Evolutionary conservation across 768 basidiomycete genomes (phyloP), one percentile per base, ranked within the genome.

Genomic region (Suillus luteus): DNA sequence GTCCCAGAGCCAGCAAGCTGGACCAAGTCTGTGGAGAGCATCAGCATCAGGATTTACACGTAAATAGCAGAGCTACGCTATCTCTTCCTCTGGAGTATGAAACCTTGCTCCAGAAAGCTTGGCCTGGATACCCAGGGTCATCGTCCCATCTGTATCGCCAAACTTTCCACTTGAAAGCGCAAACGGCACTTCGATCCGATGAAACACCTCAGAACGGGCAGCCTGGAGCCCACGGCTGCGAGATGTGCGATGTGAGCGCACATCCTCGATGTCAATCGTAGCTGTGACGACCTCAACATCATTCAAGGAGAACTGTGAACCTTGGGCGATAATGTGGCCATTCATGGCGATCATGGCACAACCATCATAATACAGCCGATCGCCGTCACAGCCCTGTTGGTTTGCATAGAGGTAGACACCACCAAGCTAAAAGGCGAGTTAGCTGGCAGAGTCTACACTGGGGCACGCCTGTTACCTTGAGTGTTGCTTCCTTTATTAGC

Each of bases 1-100:
- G 73, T 99, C 97, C 97, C 97, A 99, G n/a, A 99, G 82, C 97
- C 97, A 99, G 72, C 97, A 99, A 17, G 96, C 97, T 8, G 97
- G 97, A 5, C 97, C 97, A 2, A 99, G 80, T 2, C 96, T 98
- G 66, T 33, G 6, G 49, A 33, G 31, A 59, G 22, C n/a, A 55
- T 64, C 22, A 68, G 9, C 37, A 40, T 10, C 22, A 17, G 15
- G 14, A 24, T 40, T 38, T 38, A 9, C 22, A 4, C 22, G 17
- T 15, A 15, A 40, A 3, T 40, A 38, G 49, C 63, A 51, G 10
- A 83, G 93, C 69, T 71, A 97, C 97, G 97, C 96, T 63, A 99
- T 97, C 77, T 99, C 97, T 75, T 99, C 96, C 75, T 98, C 95
- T 0, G 96, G 93, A 8, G 72, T 81, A 73, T 99, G 95, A 73